Percentiles rank a stretch among this genome's conserved stretches.
Evolutionary conservation across 306 rosid species (phyloP).

Genomic region (Cucurbita moschata): DNA sequence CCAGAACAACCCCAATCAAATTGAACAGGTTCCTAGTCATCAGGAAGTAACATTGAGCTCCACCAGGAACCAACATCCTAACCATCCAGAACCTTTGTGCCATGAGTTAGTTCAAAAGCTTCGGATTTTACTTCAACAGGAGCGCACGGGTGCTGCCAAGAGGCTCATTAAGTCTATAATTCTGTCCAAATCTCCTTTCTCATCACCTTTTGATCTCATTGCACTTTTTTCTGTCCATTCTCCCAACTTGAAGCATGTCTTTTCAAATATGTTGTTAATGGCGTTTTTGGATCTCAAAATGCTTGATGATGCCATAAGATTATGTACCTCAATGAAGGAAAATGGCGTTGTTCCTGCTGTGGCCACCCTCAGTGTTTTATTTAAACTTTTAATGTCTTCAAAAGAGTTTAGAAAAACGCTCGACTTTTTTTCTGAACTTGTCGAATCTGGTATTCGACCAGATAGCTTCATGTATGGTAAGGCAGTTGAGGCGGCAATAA

Average conservation of each 20-base stretch:
- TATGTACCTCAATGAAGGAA: slow-evolving; percentile 36
- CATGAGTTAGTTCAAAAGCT: slow-evolving; percentile 32
- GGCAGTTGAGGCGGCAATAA: slow-evolving; percentile 49
- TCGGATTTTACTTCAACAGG: slow-evolving; percentile 28
- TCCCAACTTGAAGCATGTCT: slow-evolving; percentile 27
- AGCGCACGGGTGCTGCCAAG: slow-evolving; percentile 21
- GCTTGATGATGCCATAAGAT: slow-evolving; percentile 22
- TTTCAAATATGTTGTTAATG: slow-evolving; percentile 33
- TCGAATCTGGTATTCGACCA: slow-evolving; percentile 33
- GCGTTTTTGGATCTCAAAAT: slow-evolving; percentile 32
- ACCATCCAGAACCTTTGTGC: slow-evolving; percentile 14
- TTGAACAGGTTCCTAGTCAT: background rate
- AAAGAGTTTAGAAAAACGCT: slow-evolving; percentile 25
- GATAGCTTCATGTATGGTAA: slow-evolving; percentile 33
- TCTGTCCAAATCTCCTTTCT: slow-evolving; percentile 20
- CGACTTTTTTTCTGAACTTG: slow-evolving; percentile 27
- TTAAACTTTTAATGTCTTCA: slow-evolving; percentile 24
- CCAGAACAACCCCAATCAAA: background rate
- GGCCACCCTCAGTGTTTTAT: slow-evolving; percentile 26
- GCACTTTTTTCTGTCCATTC: slow-evolving; percentile 22
- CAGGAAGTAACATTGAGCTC: background rate
- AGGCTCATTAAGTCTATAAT: slow-evolving; percentile 37
- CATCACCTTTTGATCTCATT: slow-evolving; percentile 41
- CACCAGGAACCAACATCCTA: background rate
- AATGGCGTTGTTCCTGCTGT: slow-evolving; percentile 33